A percentile compares a stretch with the other conserved stretches of the same genome.
Conservation (phyloP, 2,329 filamentous ascomycete genomes). For the Claviceps africana region DNA sequence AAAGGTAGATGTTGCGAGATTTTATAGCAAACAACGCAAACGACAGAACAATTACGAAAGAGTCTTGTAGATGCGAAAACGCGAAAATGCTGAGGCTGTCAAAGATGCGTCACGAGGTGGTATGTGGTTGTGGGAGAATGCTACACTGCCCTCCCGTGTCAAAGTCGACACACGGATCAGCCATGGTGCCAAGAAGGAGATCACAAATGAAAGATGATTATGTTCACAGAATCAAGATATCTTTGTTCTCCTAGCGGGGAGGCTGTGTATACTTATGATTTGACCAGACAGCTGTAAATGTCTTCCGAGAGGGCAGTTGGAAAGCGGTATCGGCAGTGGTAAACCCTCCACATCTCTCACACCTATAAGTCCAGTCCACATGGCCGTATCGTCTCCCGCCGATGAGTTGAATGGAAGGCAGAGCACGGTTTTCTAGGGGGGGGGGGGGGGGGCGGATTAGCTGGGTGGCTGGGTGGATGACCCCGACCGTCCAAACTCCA, state of each 20-base stretch:
- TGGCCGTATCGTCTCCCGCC: background rate
- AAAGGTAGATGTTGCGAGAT: background rate
- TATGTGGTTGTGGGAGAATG: background rate
- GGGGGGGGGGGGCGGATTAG: too few relatives aligned
- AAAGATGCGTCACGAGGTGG: conserved; percentile 1
- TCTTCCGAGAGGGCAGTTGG: background rate
- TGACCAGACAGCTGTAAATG: background rate
- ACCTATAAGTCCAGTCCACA: background rate
- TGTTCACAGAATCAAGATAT: background rate
- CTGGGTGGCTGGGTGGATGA: background rate
- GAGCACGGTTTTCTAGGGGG: background rate
- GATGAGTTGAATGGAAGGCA: background rate
- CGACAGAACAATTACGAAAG: background rate
- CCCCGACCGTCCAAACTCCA: background rate
- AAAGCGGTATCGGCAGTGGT: background rate
- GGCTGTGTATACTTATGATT: background rate
- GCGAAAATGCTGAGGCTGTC: background rate
- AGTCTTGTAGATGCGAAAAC: background rate
- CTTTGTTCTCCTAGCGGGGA: background rate
- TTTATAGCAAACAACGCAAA: background rate
- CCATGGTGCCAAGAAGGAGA: background rate
- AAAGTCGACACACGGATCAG: conserved; percentile 1
- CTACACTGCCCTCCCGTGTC: conserved; percentile 1
- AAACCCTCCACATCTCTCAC: background rate
- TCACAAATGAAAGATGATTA: background rate